Percentiles rank a stretch among this genome's conserved stretches.
These are phyloP conservation scores for Colletotrichum sp. DNA, from an alignment of 2,329 filamentous ascomycete species.

Conservation along the genomic window DNA sequence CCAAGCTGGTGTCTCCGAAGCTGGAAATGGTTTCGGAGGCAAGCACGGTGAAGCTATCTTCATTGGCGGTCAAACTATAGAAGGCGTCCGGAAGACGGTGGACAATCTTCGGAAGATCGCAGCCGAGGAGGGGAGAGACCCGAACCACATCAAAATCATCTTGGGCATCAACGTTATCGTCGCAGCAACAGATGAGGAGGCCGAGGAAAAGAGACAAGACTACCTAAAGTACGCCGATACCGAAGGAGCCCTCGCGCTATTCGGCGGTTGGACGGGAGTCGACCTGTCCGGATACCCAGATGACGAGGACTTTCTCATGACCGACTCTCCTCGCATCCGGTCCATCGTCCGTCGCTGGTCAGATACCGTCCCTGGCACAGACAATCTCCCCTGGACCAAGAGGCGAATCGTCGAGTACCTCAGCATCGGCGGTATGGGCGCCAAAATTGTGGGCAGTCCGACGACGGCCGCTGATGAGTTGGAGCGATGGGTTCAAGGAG, in stretches of 20 bases:
- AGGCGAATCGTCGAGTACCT: constrained; percentile 59
- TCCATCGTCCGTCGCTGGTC: constrained; percentile 23
- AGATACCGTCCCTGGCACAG: constrained; percentile 14
- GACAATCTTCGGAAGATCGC: constrained; percentile 45
- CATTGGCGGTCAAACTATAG: constrained; percentile 46
- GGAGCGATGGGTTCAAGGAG: constrained; percentile 47
- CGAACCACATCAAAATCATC: constrained; percentile 45
- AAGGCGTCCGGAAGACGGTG: constrained; percentile 44
- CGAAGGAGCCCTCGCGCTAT: constrained; percentile 47
- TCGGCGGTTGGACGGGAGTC: constrained; percentile 51
- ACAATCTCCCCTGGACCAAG: constrained; percentile 57
- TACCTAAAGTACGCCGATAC: constrained; percentile 46
- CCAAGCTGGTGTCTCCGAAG: constrained; percentile 47
- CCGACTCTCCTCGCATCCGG: constrained; percentile 43
- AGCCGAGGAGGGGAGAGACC: constrained; percentile 39
- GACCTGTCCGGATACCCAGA: constrained; percentile 46
- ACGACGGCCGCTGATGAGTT: constrained; percentile 47
- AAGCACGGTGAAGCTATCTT: constrained; percentile 39
- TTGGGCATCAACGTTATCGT: constrained; percentile 48
- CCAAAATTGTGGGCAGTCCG: constrained; percentile 51
- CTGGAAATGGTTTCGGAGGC: neutral
- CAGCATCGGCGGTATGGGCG: constrained; percentile 53
- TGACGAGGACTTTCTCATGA: constrained; percentile 49
- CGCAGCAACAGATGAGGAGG: constrained; percentile 47
- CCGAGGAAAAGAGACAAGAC: constrained; percentile 45